Evolutionary conservation across 176 grass and related monocot genomes (phyloP).

Genomic region (Carex cristatella): DNA sequence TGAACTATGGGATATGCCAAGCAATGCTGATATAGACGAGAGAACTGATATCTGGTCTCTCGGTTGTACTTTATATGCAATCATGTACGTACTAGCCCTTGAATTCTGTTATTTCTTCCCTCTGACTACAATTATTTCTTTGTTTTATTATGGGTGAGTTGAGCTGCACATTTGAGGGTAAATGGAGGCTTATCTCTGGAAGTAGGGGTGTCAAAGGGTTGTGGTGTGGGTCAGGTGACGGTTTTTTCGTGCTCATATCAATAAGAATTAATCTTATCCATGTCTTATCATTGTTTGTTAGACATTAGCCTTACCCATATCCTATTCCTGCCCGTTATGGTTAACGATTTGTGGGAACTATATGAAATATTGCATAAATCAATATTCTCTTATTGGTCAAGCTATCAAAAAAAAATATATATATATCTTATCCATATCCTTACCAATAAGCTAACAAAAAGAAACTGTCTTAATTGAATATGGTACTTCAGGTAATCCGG

Average conservation of each 20-base stretch:
- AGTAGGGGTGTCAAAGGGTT: no score
- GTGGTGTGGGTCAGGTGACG: neutral
- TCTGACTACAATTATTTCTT: neutral
- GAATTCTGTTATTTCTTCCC: neutral
- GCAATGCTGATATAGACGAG: slow-evolving; percentile 64
- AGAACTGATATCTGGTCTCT: slow-evolving; percentile 89
- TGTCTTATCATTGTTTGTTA: no score
- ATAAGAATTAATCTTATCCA: no score
- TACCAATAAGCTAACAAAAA: neutral
- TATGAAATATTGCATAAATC: no score
- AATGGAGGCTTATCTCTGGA: neutral
- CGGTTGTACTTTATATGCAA: slow-evolving; percentile 69
- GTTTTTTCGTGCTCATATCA: neutral
- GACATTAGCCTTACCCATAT: no score
- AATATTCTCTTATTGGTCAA: no score
- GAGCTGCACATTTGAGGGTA: neutral
- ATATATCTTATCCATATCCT: neutral
- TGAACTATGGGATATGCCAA: slow-evolving; percentile 76
- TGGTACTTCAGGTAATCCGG: neutral
- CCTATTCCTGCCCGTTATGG: no score
- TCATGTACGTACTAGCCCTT: slow-evolving; percentile 48
- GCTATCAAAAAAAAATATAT: no score
- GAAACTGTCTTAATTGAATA: neutral
- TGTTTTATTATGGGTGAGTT: neutral
- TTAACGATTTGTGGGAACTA: no score